A percentile compares a stretch with the other conserved stretches of the same genome.
Evolutionary conservation across 2,329 filamentous ascomycete genomes (phyloP).

Genomic region (Aspergillus bombycis): DNA sequence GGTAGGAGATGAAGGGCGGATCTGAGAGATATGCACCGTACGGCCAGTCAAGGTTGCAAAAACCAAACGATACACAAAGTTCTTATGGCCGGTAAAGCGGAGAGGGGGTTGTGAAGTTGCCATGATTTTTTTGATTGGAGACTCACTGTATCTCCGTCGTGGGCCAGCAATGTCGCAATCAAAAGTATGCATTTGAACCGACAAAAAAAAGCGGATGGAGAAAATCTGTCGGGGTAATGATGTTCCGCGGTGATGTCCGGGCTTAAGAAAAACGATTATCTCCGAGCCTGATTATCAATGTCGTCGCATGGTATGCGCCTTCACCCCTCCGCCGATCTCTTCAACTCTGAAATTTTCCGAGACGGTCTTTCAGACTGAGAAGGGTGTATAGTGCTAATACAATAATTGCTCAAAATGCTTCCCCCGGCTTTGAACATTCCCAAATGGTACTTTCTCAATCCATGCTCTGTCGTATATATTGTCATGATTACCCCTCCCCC

Average conservation of each 20-base stretch:
- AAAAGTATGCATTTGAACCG: conserved; percentile 1
- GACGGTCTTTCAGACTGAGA: neutral
- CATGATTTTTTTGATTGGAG: conserved; percentile 25
- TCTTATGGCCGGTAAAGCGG: conserved; percentile 81
- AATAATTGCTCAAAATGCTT: conserved; percentile 30
- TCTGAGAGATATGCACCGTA: conserved; percentile 88
- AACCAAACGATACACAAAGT: conserved; percentile 80
- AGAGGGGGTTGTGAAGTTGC: conserved; percentile 56
- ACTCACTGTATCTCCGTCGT: conserved; percentile 18
- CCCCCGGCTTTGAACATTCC: conserved; percentile 49
- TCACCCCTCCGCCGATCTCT: neutral
- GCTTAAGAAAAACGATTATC: conserved; percentile 33
- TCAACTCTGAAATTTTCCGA: neutral
- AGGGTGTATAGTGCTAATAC: no score
- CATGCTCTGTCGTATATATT: neutral
- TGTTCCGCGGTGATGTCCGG: conserved; percentile 33
- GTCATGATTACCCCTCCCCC: conserved; percentile 21
- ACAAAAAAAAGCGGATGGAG: conserved; percentile 27
- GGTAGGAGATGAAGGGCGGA: conserved; percentile 82
- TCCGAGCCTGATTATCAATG: conserved; percentile 17
- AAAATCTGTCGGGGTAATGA: conserved; percentile 34
- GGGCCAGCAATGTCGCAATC: conserved; percentile 4
- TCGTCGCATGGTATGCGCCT: conserved; percentile 7
- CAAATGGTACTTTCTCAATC: conserved; percentile 43
- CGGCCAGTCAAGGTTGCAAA: conserved; percentile 89